Conservation (phyloP, 495 filamentous ascomycete genomes). For the Evansstolkia leycettana region DNA sequence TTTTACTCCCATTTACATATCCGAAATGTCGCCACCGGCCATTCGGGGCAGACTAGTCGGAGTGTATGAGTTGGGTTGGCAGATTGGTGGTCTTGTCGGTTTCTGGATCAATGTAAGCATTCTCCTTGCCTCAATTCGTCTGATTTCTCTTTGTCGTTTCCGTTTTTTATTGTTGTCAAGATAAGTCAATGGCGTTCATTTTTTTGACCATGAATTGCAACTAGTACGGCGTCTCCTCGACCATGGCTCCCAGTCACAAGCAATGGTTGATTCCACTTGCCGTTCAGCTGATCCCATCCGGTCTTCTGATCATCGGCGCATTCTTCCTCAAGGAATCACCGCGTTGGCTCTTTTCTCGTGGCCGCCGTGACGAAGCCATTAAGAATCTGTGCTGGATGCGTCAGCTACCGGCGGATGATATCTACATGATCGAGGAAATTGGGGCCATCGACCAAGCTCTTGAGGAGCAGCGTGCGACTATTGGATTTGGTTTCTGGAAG, state of each 20-base stretch:
- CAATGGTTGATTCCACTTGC: conserved; percentile 49
- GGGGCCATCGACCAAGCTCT: conserved; percentile 49
- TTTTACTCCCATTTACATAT: conserved; percentile 67
- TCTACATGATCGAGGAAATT: conserved; percentile 59
- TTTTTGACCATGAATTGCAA: too few species aligned
- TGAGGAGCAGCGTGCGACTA: conserved; percentile 44
- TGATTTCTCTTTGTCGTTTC: background rate
- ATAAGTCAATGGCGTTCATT: too few species aligned
- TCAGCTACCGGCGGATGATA: conserved; percentile 43
- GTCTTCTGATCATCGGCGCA: conserved; percentile 34
- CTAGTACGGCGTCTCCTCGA: conserved; percentile 29
- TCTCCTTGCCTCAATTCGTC: too few species aligned
- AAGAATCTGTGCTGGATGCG: conserved; percentile 53
- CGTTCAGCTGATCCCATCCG: conserved; percentile 42
- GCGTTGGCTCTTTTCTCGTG: conserved; percentile 43
- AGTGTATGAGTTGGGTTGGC: conserved; percentile 64
- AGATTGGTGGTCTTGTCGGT: conserved; percentile 60
- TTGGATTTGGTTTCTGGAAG: conserved; percentile 57
- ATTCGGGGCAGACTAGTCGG: conserved; percentile 71
- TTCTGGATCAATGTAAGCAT: conserved; percentile 54
- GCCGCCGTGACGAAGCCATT: conserved; percentile 41
- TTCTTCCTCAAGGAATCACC: conserved; percentile 43
- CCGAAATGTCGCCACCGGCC: conserved; percentile 69
- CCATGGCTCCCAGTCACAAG: conserved; percentile 17
- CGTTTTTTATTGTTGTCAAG: too few species aligned